A percentile compares a stretch with the other conserved stretches of the same genome.
Conservation (phyloP, 2,329 filamentous ascomycete species). For the Esteya vermicola region DNA sequence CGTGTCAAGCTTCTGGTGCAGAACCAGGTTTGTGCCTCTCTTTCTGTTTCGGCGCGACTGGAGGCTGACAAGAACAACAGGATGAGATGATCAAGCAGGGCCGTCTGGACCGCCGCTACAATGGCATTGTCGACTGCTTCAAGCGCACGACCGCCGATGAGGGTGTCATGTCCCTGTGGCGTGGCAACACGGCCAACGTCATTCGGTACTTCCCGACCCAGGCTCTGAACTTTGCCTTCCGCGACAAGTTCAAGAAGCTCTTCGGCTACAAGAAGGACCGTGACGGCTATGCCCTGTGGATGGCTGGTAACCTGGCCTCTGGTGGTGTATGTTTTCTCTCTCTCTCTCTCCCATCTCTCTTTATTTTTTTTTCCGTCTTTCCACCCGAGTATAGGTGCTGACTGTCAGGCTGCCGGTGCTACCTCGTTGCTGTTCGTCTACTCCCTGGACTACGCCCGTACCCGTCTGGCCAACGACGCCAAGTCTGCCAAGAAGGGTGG, state of each 20-base stretch:
- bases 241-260: conserved; percentile 99
- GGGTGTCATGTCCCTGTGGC: conserved; percentile 92
- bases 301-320: conserved; percentile 98
- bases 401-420: conserved; percentile 69
- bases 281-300: conserved; percentile 98
- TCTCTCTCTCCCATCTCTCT: background rate
- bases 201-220: conserved; percentile 99
- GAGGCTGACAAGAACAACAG: conserved; percentile 34
- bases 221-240: conserved; percentile 99
- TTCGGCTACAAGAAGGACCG: conserved; percentile 99
- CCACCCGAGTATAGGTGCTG: background rate
- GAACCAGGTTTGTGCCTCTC: conserved; percentile 72
- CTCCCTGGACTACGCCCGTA: conserved; percentile 99
- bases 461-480: conserved; percentile 99
- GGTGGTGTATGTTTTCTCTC: conserved; percentile 69
- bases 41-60: background rate
- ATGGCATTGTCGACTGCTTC: conserved; percentile 93
- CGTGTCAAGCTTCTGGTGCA: conserved; percentile 99
- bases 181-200: conserved; percentile 99
- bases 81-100: conserved; percentile 99
- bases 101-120: conserved; percentile 96
- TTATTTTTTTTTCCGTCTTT: background rate
- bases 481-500: conserved; percentile 96
- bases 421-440: conserved; percentile 99
- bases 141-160: conserved; percentile 75